These are phyloP conservation scores for Colletotrichum plurivorum DNA, from an alignment of 2,329 filamentous ascomycete genomes.

Conservation along the genomic window DNA sequence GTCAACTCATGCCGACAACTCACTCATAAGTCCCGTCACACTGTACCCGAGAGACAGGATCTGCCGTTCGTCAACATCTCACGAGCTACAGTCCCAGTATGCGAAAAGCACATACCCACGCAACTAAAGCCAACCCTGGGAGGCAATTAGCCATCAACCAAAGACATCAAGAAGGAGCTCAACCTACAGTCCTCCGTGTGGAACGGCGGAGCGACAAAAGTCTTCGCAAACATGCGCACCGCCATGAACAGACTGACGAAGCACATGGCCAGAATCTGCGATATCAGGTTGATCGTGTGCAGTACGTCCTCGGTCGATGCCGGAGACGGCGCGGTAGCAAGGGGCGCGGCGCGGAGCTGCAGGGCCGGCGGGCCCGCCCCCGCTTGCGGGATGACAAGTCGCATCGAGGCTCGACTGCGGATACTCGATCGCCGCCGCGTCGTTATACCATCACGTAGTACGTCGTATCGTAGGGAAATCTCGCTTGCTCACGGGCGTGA, in stretches of 20 bases:
- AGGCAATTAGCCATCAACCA: background rate
- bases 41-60: conserved; percentile 48
- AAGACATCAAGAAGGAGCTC: background rate
- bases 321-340: background rate
- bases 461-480: no score
- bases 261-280: conserved; percentile 46
- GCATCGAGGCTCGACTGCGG: no score
- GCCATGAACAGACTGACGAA: conserved; percentile 44
- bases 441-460: no score
- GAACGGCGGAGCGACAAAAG: conserved; percentile 40
- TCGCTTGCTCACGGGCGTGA: no score
- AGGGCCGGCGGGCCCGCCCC: no score
- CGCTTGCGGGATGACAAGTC: no score
- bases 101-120: conserved; percentile 9
- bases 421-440: no score
- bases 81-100: no score
- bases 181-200: conserved; percentile 47
- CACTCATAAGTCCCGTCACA: conserved; percentile 43
- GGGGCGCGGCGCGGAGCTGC: no score
- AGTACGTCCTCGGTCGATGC: conserved; percentile 42
- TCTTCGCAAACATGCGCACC: conserved; percentile 46
- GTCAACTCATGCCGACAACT: background rate
- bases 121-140: conserved; percentile 8
- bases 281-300: conserved; percentile 45
- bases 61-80: conserved; percentile 28